A percentile compares a stretch with the other conserved stretches of the same genome.
These are phyloP conservation scores for Simplicillium sp. DNA, from an alignment of 2,329 filamentous ascomycete species.

Conservation along the genomic window DNA sequence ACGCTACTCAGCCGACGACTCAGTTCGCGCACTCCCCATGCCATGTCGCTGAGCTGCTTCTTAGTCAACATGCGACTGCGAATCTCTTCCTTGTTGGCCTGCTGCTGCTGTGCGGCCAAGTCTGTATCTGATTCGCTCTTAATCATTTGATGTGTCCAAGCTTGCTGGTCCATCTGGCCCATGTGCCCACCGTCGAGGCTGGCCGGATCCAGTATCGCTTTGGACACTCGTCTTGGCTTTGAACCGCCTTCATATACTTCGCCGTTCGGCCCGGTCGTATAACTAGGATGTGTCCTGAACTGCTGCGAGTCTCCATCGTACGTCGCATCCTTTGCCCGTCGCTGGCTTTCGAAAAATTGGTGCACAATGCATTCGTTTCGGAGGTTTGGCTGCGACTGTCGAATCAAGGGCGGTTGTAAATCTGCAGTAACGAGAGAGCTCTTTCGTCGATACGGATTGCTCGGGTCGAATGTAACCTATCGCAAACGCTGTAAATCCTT, in stretches of 20 bases:
- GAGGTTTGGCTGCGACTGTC: constrained; percentile 14
- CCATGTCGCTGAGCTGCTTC: constrained; percentile 93
- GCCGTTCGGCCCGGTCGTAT: constrained; percentile 10
- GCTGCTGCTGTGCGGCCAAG: constrained; percentile 12
- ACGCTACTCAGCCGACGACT: constrained; percentile 79
- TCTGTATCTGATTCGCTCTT: constrained; percentile 32
- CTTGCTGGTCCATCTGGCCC: constrained; percentile 48
- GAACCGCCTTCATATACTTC: constrained; percentile 4
- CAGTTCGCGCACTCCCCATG: constrained; percentile 85
- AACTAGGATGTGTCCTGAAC: constrained; percentile 18
- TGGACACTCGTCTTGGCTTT: constrained; percentile 7
- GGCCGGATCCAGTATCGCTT: constrained; percentile 25
- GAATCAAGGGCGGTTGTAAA: constrained; percentile 14
- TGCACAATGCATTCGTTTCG: constrained; percentile 54
- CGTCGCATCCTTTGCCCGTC: constrained; percentile 18
- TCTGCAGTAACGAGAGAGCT: constrained; percentile 52
- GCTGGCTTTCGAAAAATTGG: constrained; percentile 51
- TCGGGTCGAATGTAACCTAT: constrained; percentile 53
- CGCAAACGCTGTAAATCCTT: not conserved
- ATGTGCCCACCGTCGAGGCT: constrained; percentile 29
- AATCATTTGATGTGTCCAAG: constrained; percentile 41
- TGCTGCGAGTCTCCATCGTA: constrained; percentile 16
- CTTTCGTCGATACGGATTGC: constrained; percentile 54
- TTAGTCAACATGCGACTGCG: constrained; percentile 79
- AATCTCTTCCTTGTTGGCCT: constrained; percentile 22